These are phyloP conservation scores for Penicillium bovifimosum DNA, from an alignment of 495 filamentous ascomycete species.

Conservation along the genomic window DNA sequence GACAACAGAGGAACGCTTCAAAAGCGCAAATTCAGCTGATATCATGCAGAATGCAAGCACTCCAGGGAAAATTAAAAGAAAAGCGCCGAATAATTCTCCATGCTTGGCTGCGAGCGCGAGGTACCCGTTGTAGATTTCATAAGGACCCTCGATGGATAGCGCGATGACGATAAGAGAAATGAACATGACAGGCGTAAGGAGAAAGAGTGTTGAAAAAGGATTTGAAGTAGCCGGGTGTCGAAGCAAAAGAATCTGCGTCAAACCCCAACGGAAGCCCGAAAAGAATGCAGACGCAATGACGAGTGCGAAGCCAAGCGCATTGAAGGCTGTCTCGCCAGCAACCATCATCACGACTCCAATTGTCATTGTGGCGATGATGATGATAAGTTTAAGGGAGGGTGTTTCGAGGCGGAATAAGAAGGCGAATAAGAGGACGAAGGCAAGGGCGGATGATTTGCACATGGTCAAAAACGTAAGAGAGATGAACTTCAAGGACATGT, in stretches of 20 bases:
- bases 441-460: conserved; percentile 97
- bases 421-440: conserved; percentile 93
- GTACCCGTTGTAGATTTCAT: conserved; percentile 57
- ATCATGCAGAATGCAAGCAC: conserved; percentile 95
- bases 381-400: conserved; percentile 76
- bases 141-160: conserved; percentile 77
- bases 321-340: conserved; percentile 89
- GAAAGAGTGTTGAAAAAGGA: conserved; percentile 95
- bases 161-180: conserved; percentile 72
- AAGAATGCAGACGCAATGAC: conserved; percentile 91
- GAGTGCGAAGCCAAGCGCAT: conserved; percentile 79
- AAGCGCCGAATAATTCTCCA: conserved; percentile 51
- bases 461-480: conserved; percentile 97
- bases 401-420: conserved; percentile 90
- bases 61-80: conserved; percentile 82
- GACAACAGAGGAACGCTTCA: conserved; percentile 93
- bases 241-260: conserved; percentile 93
- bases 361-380: conserved; percentile 91
- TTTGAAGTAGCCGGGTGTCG: conserved; percentile 94
- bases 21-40: conserved; percentile 86
- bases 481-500: conserved; percentile 93
- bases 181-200: conserved; percentile 96
- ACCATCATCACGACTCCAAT: conserved; percentile 98
- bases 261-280: conserved; percentile 93
- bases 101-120: conserved; percentile 55